These are phyloP conservation scores for Ascosphaera acerosa DNA, from an alignment of 2,329 filamentous ascomycete species.

Conservation along the genomic window DNA sequence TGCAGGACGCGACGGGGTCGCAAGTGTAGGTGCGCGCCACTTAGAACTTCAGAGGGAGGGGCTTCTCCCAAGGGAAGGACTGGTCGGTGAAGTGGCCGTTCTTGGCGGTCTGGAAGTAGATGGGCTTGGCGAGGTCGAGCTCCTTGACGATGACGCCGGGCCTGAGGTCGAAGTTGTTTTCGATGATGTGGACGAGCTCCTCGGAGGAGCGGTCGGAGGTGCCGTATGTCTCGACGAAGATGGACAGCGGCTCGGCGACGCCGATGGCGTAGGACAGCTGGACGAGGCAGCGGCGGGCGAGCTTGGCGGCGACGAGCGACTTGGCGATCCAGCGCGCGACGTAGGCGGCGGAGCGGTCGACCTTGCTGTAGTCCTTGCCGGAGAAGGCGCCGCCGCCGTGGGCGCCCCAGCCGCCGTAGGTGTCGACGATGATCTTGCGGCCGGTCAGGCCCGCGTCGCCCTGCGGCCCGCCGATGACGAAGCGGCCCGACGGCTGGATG, in stretches of 20 bases:
- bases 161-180: constrained; percentile 88
- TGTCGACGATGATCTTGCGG: constrained; percentile 99
- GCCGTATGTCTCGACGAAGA: constrained; percentile 95
- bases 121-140: constrained; percentile 80
- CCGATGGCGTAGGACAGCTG: constrained; percentile 99
- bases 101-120: constrained; percentile 97
- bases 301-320: constrained; percentile 70
- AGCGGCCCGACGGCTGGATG: constrained; percentile 93
- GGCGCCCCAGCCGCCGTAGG: constrained; percentile 98
- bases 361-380: constrained; percentile 99
- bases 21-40: no score
- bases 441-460: constrained; percentile 96
- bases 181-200: constrained; percentile 86
- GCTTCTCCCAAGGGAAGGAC: constrained; percentile 94
- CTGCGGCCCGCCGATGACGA: constrained; percentile 98
- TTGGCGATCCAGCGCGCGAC: constrained; percentile 97
- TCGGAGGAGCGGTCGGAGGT: constrained; percentile 74
- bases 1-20: no score
- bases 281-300: constrained; percentile 78
- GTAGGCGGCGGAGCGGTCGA: constrained; percentile 95
- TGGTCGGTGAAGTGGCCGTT: constrained; percentile 99
- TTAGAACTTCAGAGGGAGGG: constrained; percentile 81
- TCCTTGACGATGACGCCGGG: constrained; percentile 97
- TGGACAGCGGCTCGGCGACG: constrained; percentile 89
- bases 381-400: constrained; percentile 99